Evolutionary conservation across 2,329 filamentous ascomycete species (phyloP).

Genomic region (Microsporum ferrugineum): DNA sequence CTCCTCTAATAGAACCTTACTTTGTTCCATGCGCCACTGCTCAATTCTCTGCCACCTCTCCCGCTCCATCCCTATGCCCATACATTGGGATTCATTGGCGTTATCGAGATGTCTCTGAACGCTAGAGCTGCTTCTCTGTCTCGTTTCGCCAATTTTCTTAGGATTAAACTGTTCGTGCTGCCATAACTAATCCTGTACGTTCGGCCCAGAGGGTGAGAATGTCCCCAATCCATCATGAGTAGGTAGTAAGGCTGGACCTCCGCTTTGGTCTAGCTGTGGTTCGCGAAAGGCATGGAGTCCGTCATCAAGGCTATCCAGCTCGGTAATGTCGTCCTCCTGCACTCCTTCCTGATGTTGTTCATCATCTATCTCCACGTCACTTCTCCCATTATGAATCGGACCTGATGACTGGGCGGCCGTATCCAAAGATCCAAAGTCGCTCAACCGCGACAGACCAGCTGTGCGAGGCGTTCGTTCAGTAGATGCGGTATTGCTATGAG

Average conservation of each 20-base stretch:
- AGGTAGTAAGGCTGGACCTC: constrained; percentile 61
- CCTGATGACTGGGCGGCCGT: constrained; percentile 36
- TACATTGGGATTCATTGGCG: constrained; percentile 46
- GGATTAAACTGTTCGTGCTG: constrained; percentile 81
- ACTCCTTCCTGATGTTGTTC: constrained; percentile 37
- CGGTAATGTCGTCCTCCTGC: constrained; percentile 53
- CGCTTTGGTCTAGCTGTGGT: constrained; percentile 40
- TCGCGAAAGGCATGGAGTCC: constrained; percentile 80
- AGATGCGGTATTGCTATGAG: constrained; percentile 56
- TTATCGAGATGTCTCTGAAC: constrained; percentile 47
- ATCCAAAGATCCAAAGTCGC: constrained; percentile 66
- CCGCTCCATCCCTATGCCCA: constrained; percentile 44
- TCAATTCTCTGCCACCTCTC: constrained; percentile 80
- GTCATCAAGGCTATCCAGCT: constrained; percentile 87
- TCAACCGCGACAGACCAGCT: constrained; percentile 59
- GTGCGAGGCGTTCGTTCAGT: constrained; percentile 54
- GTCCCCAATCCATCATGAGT: constrained; percentile 84
- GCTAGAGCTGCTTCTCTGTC: constrained; percentile 43
- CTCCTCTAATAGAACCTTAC: constrained; percentile 70
- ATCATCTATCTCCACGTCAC: constrained; percentile 46
- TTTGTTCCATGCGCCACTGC: constrained; percentile 84
- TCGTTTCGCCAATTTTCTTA: constrained; percentile 43
- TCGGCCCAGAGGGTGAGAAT: constrained; percentile 55
- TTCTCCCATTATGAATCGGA: constrained; percentile 21
- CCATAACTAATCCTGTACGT: constrained; percentile 72